phyloP scores from a whole-genome alignment of 768 basidiomycete species.

The Chalciporus pseudorubinellus region DNA sequence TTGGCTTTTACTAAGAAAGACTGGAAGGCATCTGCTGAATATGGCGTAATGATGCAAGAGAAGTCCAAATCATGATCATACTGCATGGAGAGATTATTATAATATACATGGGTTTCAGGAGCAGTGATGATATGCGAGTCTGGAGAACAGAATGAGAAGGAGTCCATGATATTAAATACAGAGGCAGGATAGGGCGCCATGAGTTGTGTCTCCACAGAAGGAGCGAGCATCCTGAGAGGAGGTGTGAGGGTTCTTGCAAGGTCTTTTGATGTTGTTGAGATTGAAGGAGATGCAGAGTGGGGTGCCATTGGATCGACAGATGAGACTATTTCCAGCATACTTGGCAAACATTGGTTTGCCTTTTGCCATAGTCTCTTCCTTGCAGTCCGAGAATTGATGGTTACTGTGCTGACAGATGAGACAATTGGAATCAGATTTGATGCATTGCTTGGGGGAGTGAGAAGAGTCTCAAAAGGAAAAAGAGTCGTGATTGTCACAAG shows the following conservation, averaged over 20 bases:
- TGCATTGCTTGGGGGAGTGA: neutral
- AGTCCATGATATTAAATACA: neutral
- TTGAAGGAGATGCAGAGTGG: neutral
- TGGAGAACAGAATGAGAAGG: neutral
- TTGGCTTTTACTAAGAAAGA: neutral
- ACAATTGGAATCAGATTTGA: neutral
- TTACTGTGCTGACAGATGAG: neutral
- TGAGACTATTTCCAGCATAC: neutral
- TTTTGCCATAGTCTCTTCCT: neutral
- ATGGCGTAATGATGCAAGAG: neutral
- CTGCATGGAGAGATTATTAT: neutral
- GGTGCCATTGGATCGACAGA: neutral
- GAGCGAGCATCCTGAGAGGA: neutral
- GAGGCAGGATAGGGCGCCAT: neutral
- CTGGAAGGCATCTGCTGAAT: neutral
- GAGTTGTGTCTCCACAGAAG: neutral
- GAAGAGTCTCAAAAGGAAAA: neutral
- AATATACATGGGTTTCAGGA: neutral
- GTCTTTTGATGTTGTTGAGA: too few relatives aligned
- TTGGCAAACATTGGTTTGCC: conserved; percentile 3
- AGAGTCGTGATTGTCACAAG: too few relatives aligned
- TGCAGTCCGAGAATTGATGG: neutral
- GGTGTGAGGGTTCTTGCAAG: too few relatives aligned
- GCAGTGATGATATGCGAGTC: neutral
- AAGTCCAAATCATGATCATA: neutral